Base-by-base conservation (phyloP, 2,329 filamentous ascomycete species). In the Emergomyces orientalis region DNA sequence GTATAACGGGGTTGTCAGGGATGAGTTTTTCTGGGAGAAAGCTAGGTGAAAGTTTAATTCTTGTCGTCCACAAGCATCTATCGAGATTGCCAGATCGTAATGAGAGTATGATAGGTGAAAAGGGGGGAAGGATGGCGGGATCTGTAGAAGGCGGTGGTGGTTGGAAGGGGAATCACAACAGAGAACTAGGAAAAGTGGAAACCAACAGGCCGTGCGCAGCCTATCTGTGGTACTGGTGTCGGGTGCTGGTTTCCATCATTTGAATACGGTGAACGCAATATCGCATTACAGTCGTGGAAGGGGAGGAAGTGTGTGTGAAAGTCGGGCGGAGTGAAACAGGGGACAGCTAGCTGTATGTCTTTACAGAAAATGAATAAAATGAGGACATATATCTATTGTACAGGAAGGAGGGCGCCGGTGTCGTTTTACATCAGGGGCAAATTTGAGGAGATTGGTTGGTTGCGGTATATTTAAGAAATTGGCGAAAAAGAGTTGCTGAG, bases 371-470 rank as follows among this genome's bases (percentile, higher is more conserved):
- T 45, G n/a, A 55, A n/a, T n/a, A 5, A 5, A 55, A 34, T 9
- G 19, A 37, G 30, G 9, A 32, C 30, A 22, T 9, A 25, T 32
- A 19, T 59, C 39, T 59, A 59, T 63, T 47, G 56, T 63, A 63
- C 52, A 59, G 57, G n/a, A 2, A 47, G 57, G 17, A 7, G 19
- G 57, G 14, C 41, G 61, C 37, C 30, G 43, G 52, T 62, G 56
- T 63, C 52, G 49, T 55, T 52, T 41, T 41, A n/a, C n/a, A 30
- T 60, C 34, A 39, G 43, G 19, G 41, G 27, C 51, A 61, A 47
- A 47, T 11, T 37, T 19, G 41, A 41, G 32, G 27, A 27, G 13
- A 14, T 47, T 11, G 30, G n/a, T 37, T 19, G 2, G 19, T 11
- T 55, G 11, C 17, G 25, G 62, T 45, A 25, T 37, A 49, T 47